phyloP scores from a whole-genome alignment of 2,329 filamentous ascomycete genomes.

The Hortaea werneckii region DNA sequence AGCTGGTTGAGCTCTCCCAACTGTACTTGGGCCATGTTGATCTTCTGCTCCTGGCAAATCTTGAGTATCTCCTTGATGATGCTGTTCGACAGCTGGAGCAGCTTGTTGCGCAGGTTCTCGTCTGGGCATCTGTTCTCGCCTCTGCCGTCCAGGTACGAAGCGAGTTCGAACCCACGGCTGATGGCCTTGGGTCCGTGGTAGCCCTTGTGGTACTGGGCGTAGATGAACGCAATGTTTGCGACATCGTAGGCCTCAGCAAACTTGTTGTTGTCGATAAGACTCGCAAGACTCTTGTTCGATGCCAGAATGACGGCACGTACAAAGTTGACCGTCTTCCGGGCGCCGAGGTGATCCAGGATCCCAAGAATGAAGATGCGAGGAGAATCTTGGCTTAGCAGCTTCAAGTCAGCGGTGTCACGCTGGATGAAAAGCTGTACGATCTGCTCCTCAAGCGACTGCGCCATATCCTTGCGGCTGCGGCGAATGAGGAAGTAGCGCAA shows the following conservation, averaged over 20 bases:
- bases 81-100: slow-evolving; percentile 29
- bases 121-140: slow-evolving; percentile 24
- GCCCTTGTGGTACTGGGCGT: slow-evolving; percentile 32
- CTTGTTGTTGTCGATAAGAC: slow-evolving; percentile 30
- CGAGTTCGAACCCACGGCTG: slow-evolving; percentile 37
- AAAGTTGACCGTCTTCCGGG: slow-evolving; percentile 30
- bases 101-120: slow-evolving; percentile 23
- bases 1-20: slow-evolving; percentile 38
- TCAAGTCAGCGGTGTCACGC: slow-evolving; percentile 20
- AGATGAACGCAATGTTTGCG: slow-evolving; percentile 34
- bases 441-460: slow-evolving; percentile 21
- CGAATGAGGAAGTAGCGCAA: slow-evolving; percentile 28
- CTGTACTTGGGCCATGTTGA: slow-evolving; percentile 36
- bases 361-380: slow-evolving; percentile 30
- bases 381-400: slow-evolving; percentile 23
- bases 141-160: slow-evolving; percentile 35
- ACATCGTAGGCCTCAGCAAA: slow-evolving; percentile 35
- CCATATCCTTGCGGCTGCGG: slow-evolving; percentile 27
- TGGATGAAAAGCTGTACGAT: slow-evolving; percentile 26
- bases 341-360: slow-evolving; percentile 31
- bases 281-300: slow-evolving; percentile 24
- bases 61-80: slow-evolving; percentile 35
- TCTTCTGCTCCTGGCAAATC: slow-evolving; percentile 33
- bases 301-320: slow-evolving; percentile 31
- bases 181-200: slow-evolving; percentile 33